Conservation (phyloP, 1,284 basidiomycete species). For the Ceratobasidium sp. region DNA sequence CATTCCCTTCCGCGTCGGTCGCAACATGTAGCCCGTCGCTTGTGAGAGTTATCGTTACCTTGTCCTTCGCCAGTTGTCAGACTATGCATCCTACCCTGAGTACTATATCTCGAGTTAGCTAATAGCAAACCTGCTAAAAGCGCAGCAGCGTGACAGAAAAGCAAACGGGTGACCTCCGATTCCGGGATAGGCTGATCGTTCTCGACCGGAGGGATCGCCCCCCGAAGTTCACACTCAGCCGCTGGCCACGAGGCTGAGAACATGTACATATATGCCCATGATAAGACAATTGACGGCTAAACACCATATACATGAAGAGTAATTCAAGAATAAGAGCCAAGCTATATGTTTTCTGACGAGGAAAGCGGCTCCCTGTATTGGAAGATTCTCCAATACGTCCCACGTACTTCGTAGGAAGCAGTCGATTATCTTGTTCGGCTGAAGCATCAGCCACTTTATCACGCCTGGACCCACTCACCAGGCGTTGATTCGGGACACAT, state of each 20-base stretch:
- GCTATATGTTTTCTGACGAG: not conserved
- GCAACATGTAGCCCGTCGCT: constrained; percentile 36
- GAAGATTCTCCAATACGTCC: constrained; percentile 1
- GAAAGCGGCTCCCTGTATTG: not conserved
- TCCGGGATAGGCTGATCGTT: constrained; percentile 30
- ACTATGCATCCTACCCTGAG: constrained; percentile 38
- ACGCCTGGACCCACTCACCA: constrained; percentile 15
- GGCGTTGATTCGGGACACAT: constrained; percentile 3
- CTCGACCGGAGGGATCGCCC: constrained; percentile 4
- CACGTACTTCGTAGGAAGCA: not conserved
- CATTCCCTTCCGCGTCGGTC: constrained; percentile 28
- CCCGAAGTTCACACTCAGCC: constrained; percentile 29
- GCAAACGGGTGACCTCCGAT: constrained; percentile 4
- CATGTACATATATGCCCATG: constrained; percentile 12
- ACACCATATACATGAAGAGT: not conserved
- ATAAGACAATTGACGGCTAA: constrained; percentile 3
- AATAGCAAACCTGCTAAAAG: constrained; percentile 16
- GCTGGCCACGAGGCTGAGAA: constrained; percentile 4
- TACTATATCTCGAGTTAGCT: constrained; percentile 15
- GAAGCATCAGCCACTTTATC: constrained; percentile 24
- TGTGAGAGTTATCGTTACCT: constrained; percentile 32
- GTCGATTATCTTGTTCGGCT: constrained; percentile 28
- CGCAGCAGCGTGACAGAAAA: constrained; percentile 31
- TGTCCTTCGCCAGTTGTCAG: constrained; percentile 30
- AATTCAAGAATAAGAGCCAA: constrained; percentile 23